Evolutionary conservation across 306 rosid genomes (phyloP).

Genomic region (Dalbergia cochinchinensis): DNA sequence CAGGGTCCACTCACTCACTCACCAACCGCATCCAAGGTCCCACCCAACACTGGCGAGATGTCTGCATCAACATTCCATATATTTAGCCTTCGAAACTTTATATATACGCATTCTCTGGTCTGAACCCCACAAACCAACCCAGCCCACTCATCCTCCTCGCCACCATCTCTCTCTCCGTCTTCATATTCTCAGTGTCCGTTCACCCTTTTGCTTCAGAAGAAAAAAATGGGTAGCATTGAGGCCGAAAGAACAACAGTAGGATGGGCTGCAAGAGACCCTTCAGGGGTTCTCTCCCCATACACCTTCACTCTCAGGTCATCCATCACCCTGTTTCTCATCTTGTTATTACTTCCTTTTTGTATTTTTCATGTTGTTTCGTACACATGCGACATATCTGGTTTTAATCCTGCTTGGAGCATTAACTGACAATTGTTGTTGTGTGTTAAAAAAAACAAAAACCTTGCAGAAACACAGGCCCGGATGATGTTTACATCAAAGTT

Average conservation of each 20-base stretch:
- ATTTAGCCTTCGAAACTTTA: background rate
- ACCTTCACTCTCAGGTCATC: slow-evolving; percentile 69
- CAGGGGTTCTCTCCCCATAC: slow-evolving; percentile 92
- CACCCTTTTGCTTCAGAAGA: background rate
- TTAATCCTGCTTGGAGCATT: background rate
- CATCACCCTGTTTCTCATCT: background rate
- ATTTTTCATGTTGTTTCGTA: too few species aligned
- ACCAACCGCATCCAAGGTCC: too few species aligned
- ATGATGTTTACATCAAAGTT: slow-evolving; percentile 84
- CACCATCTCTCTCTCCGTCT: background rate
- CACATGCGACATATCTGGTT: background rate
- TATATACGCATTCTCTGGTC: slow-evolving; percentile 1
- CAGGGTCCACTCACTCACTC: too few species aligned
- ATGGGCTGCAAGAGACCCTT: slow-evolving; percentile 88
- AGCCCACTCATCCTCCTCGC: background rate
- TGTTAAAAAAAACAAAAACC: background rate
- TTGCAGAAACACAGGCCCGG: slow-evolving; percentile 82
- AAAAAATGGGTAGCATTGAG: slow-evolving; percentile 67
- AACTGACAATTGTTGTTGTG: background rate
- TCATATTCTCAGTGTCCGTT: background rate
- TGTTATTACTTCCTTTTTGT: too few species aligned
- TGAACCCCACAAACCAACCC: background rate
- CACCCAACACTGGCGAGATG: too few species aligned
- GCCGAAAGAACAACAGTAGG: slow-evolving; percentile 69
- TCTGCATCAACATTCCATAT: too few species aligned